phyloP scores from a whole-genome alignment of 148 eudicot species.

The Salicornia ramosissima region DNA sequence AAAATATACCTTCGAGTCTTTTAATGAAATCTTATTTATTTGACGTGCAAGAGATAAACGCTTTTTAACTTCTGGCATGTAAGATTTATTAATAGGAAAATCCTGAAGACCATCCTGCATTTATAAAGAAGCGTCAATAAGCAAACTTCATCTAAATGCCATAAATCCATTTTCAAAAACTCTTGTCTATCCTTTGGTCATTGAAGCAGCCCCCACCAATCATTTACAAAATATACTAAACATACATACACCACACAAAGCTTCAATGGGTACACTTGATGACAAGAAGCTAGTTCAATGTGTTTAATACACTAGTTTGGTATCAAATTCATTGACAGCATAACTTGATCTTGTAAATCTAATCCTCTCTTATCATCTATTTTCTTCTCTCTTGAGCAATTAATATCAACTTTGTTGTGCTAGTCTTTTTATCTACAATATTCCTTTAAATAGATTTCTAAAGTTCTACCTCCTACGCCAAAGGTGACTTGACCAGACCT shows the following conservation, averaged over 20 bases:
- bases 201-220: no score
- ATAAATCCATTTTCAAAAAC: no score
- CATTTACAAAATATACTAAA: no score
- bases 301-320: not conserved
- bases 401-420: not conserved
- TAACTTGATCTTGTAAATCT: not conserved
- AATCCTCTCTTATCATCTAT: not conserved
- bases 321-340: not conserved
- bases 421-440: not conserved
- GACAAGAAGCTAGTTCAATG: no score
- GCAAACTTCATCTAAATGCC: slow-evolving; percentile 1
- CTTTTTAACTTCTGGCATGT: slow-evolving; percentile 78
- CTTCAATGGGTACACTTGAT: no score
- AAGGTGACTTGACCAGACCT: not conserved
- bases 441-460: not conserved
- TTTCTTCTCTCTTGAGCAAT: not conserved
- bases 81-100: slow-evolving; percentile 73
- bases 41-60: slow-evolving; percentile 85
- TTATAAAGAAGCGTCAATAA: slow-evolving; percentile 9
- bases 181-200: no score
- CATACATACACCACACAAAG: no score
- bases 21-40: slow-evolving; percentile 73
- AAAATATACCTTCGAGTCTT: slow-evolving; percentile 66
- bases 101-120: slow-evolving; percentile 71
- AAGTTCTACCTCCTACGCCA: not conserved